Conservation (phyloP, 75 land plant genomes). For the Selaginella tamariscina region DNA sequence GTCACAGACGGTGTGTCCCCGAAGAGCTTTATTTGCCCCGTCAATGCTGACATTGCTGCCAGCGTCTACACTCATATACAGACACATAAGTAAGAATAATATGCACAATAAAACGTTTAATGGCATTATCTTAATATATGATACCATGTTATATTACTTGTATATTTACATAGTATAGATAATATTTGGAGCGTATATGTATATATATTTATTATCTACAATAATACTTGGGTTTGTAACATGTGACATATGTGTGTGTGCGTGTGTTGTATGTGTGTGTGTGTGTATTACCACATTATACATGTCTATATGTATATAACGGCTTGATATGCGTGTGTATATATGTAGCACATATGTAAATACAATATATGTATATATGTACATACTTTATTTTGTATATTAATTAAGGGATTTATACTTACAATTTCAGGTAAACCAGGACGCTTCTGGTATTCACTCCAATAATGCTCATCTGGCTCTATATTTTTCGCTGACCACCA, state of each 20-base stretch:
- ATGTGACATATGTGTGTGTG: too few species aligned
- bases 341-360: background rate
- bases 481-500: slow-evolving; percentile 95
- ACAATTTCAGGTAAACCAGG: slow-evolving; percentile 67
- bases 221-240: too few species aligned
- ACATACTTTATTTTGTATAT: background rate
- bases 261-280: too few species aligned
- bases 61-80: slow-evolving; percentile 42
- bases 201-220: slow-evolving; percentile 13
- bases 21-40: slow-evolving; percentile 79
- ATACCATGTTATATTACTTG: background rate
- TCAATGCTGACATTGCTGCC: slow-evolving; percentile 81
- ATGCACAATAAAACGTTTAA: background rate
- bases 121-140: background rate
- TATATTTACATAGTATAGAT: background rate
- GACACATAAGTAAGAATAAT: background rate
- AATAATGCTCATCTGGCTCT: slow-evolving; percentile 42
- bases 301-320: background rate
- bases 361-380: background rate
- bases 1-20: slow-evolving; percentile 76
- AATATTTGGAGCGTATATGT: background rate
- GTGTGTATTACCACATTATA: background rate
- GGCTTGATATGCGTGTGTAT: background rate
- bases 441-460: slow-evolving; percentile 83
- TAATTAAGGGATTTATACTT: background rate